These are phyloP conservation scores for Teratosphaeria pseudoeucalypti DNA, from an alignment of 2,329 filamentous ascomycete species.

Conservation along the genomic window DNA sequence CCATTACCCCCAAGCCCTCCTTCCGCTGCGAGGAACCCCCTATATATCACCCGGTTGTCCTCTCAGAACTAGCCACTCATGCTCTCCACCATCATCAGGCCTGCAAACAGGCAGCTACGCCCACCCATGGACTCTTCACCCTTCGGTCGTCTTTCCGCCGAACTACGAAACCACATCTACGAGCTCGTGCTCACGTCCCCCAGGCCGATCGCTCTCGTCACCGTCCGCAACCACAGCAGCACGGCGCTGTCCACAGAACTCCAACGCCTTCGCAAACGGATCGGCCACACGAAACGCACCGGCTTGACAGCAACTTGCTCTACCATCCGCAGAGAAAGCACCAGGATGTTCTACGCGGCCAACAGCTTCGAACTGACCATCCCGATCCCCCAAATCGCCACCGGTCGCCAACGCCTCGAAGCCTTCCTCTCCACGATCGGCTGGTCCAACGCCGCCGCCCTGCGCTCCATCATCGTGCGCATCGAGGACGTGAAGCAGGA, in stretches of 20 bases:
- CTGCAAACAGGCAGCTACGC: not conserved
- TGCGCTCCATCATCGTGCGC: not conserved
- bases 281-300: not conserved
- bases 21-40: not conserved
- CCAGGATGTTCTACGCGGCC: slow-evolving; percentile 1
- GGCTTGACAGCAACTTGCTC: slow-evolving; percentile 1
- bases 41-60: not conserved
- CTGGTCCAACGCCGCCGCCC: not conserved
- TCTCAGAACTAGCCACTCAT: not conserved
- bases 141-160: not conserved
- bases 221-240: not conserved
- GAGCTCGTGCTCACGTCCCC: not conserved
- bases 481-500: not conserved
- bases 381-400: not conserved
- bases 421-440: not conserved
- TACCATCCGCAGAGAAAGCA: not conserved
- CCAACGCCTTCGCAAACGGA: not conserved
- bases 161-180: slow-evolving; percentile 4
- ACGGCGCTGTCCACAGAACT: not conserved
- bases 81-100: not conserved
- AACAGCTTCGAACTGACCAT: not conserved
- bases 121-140: slow-evolving; percentile 1
- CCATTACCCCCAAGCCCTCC: not conserved
- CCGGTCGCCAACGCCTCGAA: not conserved
- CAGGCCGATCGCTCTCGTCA: not conserved